Evolutionary conservation across 2,329 filamentous ascomycete species (phyloP), one percentile per base, ranked within the genome.

Genomic region (Colletotrichum phormii): DNA sequence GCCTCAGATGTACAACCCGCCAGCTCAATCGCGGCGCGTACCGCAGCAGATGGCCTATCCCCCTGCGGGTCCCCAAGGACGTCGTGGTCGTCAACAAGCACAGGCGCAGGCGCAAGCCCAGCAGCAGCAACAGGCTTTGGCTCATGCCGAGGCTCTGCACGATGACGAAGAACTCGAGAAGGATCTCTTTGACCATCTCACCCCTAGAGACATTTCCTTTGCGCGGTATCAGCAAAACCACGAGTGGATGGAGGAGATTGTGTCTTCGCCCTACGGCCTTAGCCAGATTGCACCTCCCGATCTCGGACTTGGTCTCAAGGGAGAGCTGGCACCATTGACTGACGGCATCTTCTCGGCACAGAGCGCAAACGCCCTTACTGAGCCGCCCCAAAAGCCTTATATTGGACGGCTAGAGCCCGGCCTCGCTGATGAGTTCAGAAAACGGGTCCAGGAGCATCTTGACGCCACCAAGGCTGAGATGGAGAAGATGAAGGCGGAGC

Each of bases 231-330:
- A 93, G 80, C 95, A 98, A 80, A 97, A 99, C 78, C 96, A 99
- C 78, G 95, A 98, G 81, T 98, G 96, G 97, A 98, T 99, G 94
- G 97, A 98, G 79, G 96, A 99, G 83, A 92, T 99, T 33, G 89
- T 98, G 66, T 94, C 94, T 0, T 98, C 96, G 1, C 95, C 95
- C 0, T 98, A 98, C 80, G 89, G 93, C 29, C 93, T 96, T 74
- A 89, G 89, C 62, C 94, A 97, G 80, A 97, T 99, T 71, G 90
- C 92, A 9, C 95, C 96, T 0, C 91, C 95, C 3, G 95, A 98
- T 80, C 89, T 98, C 42, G 95, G 95, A 0, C 86, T 98, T 11
- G 97, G 97, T 4, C 88, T 93, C 63, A 94, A 92, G 82, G 97
- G 97, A 49, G 93, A 95, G 81, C 87, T 99, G 24, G 91, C 94